These are phyloP conservation scores for Globisporangium yorkense DNA, from an alignment of 352 stramenopile species.

Conservation along the genomic window DNA sequence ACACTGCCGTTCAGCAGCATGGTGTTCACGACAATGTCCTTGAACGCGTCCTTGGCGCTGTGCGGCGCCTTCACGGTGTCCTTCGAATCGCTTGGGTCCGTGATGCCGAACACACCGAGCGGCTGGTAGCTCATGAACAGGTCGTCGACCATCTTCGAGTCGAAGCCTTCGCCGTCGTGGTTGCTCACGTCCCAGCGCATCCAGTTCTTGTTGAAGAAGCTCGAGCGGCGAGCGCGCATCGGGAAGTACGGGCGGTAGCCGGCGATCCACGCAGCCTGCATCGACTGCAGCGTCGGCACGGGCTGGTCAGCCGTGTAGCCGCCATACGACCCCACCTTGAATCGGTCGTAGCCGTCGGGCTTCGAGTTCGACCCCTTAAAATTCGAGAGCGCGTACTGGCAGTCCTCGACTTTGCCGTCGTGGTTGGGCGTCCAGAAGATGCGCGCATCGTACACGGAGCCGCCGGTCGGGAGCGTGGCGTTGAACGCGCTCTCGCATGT, in stretches of 20 bases:
- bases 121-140: slow-evolving; percentile 53
- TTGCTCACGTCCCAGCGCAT: slow-evolving; percentile 46
- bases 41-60: slow-evolving; percentile 19
- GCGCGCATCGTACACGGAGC: slow-evolving; percentile 32
- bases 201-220: slow-evolving; percentile 73
- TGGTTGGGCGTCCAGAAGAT: slow-evolving; percentile 48
- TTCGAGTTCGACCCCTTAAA: slow-evolving; percentile 27
- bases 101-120: slow-evolving; percentile 45
- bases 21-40: slow-evolving; percentile 11
- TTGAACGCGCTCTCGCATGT: slow-evolving; percentile 24
- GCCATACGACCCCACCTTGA: slow-evolving; percentile 24
- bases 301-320: slow-evolving; percentile 20
- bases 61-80: slow-evolving; percentile 18
- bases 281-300: slow-evolving; percentile 47
- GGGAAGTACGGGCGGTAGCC: slow-evolving; percentile 72
- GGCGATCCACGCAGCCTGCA: slow-evolving; percentile 29
- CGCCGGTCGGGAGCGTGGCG: slow-evolving; percentile 17
- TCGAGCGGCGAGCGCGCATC: slow-evolving; percentile 38
- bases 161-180: slow-evolving; percentile 27
- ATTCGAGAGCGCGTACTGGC: slow-evolving; percentile 58
- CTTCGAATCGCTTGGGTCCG: slow-evolving; percentile 14
- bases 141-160: slow-evolving; percentile 24
- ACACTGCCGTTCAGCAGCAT: slow-evolving; percentile 17
- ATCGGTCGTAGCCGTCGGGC: slow-evolving; percentile 21
- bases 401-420: slow-evolving; percentile 46